Evolutionary conservation across 495 filamentous ascomycete species (phyloP).

Genomic region (Lophium mytilinum): DNA sequence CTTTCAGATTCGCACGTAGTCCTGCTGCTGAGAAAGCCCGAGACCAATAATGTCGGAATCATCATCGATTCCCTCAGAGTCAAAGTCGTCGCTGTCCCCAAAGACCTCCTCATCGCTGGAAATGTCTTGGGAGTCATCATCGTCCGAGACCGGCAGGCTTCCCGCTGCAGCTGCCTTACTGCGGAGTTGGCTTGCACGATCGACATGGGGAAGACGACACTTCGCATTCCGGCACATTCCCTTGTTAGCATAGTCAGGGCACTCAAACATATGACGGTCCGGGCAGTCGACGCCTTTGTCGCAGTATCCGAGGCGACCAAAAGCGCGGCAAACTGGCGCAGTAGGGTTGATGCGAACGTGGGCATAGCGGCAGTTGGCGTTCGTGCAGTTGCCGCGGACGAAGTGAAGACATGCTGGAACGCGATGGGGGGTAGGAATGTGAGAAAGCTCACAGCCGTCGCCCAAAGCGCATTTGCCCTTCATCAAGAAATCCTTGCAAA

Average conservation of each 20-base stretch:
- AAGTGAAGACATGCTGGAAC: constrained; percentile 87
- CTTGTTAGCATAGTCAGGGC: constrained; percentile 89
- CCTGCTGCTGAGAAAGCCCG: constrained; percentile 57
- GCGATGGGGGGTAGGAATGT: constrained; percentile 77
- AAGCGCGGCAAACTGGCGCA: constrained; percentile 75
- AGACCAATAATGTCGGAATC: constrained; percentile 33
- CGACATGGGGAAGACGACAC: constrained; percentile 80
- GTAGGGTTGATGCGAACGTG: constrained; percentile 75
- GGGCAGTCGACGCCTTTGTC: constrained; percentile 69
- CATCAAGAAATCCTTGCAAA: constrained; percentile 79
- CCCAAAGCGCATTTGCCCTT: constrained; percentile 73
- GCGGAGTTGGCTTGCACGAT: constrained; percentile 68
- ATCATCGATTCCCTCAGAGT: constrained; percentile 67
- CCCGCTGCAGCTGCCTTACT: constrained; percentile 40
- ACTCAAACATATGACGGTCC: constrained; percentile 82
- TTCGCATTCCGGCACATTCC: constrained; percentile 74
- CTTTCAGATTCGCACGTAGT: constrained; percentile 55
- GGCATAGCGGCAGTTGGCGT: constrained; percentile 78
- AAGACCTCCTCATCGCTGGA: constrained; percentile 78
- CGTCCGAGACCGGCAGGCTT: constrained; percentile 25
- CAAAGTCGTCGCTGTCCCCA: constrained; percentile 77
- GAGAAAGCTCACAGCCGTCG: constrained; percentile 84
- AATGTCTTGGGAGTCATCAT: constrained; percentile 59
- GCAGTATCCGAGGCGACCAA: constrained; percentile 86
- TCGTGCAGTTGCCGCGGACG: constrained; percentile 82